phyloP scores from a whole-genome alignment of 805 yeast species.

The Pichia californica region DNA sequence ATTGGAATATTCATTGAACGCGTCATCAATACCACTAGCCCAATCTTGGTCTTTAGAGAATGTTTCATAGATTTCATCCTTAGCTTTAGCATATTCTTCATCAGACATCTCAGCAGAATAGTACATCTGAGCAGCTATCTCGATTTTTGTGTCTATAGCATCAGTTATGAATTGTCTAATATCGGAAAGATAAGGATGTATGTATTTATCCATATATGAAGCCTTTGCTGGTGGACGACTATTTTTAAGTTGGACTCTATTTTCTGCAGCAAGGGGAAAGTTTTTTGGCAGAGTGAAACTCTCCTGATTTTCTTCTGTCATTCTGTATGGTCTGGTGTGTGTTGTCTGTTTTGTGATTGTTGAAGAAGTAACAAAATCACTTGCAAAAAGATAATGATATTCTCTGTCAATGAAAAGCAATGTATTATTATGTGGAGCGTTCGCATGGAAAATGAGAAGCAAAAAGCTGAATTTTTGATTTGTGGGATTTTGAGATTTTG shows the following conservation, averaged over 20 bases:
- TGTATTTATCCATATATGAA: conserved; percentile 2
- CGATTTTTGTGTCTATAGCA: conserved; percentile 12
- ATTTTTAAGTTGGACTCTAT: conserved; percentile 9
- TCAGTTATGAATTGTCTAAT: conserved; percentile 9
- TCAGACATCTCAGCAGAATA: conserved; percentile 10
- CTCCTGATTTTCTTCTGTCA: neutral
- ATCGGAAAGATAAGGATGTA: conserved; percentile 1
- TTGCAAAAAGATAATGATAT: too few relatives aligned
- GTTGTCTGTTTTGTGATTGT: too few relatives aligned
- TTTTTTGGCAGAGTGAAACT: conserved; percentile 16
- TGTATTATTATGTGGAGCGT: too few relatives aligned
- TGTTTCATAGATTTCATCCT: conserved; percentile 8
- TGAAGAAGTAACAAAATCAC: too few relatives aligned
- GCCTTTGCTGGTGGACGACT: conserved; percentile 4
- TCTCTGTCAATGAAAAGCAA: too few relatives aligned
- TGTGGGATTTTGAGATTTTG: too few relatives aligned
- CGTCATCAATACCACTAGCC: conserved; percentile 2
- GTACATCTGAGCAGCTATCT: conserved; percentile 16
- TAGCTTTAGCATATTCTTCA: conserved; percentile 13
- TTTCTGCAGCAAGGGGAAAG: conserved; percentile 18
- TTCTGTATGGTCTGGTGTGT: too few relatives aligned
- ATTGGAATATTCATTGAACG: neutral
- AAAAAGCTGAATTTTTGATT: too few relatives aligned
- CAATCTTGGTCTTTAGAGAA: neutral
- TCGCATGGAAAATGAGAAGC: too few relatives aligned